A percentile compares a stretch with the other conserved stretches of the same genome.
These are phyloP conservation scores for Clonostachys rhizophaga DNA, from an alignment of 2,329 filamentous ascomycete genomes.

Conservation along the genomic window DNA sequence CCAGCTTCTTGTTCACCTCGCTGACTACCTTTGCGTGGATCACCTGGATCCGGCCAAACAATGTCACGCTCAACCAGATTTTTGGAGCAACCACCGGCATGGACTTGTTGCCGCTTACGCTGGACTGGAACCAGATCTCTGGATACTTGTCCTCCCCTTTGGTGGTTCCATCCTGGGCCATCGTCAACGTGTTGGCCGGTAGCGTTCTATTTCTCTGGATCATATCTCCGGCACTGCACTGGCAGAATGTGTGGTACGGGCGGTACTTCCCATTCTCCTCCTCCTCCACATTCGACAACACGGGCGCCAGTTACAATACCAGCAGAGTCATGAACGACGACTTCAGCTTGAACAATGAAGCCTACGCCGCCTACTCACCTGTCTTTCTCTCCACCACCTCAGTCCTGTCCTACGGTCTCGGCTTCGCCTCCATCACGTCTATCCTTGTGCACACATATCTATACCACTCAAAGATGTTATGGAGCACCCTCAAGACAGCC, in stretches of 20 bases:
- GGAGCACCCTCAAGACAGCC: conserved; percentile 20
- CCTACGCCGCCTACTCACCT: conserved; percentile 54
- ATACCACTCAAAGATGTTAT: conserved; percentile 46
- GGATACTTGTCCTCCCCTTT: conserved; percentile 51
- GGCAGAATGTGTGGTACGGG: conserved; percentile 37
- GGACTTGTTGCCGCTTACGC: conserved; percentile 58
- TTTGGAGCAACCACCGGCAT: conserved; percentile 60
- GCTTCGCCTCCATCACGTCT: conserved; percentile 50
- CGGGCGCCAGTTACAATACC: conserved; percentile 50
- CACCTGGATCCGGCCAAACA: conserved; percentile 58
- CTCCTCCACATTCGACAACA: conserved; percentile 55
- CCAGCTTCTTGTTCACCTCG: conserved; percentile 52
- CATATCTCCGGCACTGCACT: conserved; percentile 46
- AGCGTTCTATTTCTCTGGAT: conserved; percentile 39
- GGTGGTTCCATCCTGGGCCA: conserved; percentile 55
- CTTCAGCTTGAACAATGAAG: conserved; percentile 45
- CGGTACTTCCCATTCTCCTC: conserved; percentile 52
- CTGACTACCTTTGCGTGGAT: conserved; percentile 25
- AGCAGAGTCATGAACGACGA: conserved; percentile 46
- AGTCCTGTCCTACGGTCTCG: conserved; percentile 48
- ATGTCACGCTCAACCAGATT: conserved; percentile 57
- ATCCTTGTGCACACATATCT: conserved; percentile 46
- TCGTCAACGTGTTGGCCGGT: conserved; percentile 52
- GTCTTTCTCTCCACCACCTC: conserved; percentile 50
- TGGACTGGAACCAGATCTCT: conserved; percentile 61